phyloP scores from a whole-genome alignment of 805 yeast genomes.

The Kurtzmaniella fragi region DNA sequence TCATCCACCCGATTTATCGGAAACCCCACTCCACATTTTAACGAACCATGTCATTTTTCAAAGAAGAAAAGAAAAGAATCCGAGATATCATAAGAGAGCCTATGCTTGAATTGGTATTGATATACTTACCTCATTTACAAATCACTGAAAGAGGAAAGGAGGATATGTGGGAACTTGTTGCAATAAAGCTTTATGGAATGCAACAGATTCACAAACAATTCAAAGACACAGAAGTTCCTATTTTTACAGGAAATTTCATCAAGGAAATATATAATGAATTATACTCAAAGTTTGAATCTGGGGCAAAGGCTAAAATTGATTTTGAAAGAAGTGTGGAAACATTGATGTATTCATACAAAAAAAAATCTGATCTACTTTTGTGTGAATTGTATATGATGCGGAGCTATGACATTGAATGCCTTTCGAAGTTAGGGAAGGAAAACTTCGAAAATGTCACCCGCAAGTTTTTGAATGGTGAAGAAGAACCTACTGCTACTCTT shows the following conservation, averaged over 20 bases:
- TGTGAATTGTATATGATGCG: constrained; percentile 17
- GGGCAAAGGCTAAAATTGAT: too few species aligned
- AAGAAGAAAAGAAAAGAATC: constrained; percentile 19
- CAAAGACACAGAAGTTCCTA: constrained; percentile 16
- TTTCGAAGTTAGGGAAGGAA: constrained; percentile 17
- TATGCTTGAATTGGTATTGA: constrained; percentile 22
- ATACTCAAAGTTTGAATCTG: constrained; percentile 11
- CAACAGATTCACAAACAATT: constrained; percentile 13
- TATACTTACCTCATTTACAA: constrained; percentile 29
- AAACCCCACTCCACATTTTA: too few species aligned
- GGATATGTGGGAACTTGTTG: constrained; percentile 30
- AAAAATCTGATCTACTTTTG: constrained; percentile 12
- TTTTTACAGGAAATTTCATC: constrained; percentile 20
- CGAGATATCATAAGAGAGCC: constrained; percentile 19
- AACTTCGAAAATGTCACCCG: constrained; percentile 12
- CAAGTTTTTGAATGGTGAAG: constrained; percentile 3
- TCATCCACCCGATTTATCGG: too few species aligned
- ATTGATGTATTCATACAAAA: neutral
- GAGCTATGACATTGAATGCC: constrained; percentile 17
- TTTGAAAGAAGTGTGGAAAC: constrained; percentile 1
- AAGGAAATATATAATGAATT: constrained; percentile 15
- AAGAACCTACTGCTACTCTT: neutral
- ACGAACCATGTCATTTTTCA: constrained; percentile 17
- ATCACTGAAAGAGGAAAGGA: constrained; percentile 16
- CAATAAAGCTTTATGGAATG: constrained; percentile 18